phyloP scores from a whole-genome alignment of 1,284 basidiomycete genomes.

The Apiotrichum laibachii region DNA sequence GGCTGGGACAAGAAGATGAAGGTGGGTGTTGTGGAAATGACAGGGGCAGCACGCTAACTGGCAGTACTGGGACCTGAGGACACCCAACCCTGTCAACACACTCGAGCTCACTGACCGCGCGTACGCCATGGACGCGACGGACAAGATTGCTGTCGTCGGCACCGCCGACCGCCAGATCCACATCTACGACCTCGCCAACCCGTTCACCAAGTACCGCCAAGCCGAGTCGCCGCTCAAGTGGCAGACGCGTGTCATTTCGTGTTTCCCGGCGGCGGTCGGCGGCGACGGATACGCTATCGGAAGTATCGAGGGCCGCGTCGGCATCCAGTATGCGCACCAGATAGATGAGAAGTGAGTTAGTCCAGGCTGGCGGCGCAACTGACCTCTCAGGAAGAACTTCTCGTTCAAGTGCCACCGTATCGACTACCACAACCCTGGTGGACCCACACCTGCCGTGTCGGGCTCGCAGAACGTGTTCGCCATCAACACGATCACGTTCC shows the following conservation, averaged over 20 bases:
- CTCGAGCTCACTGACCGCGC: constrained; percentile 83
- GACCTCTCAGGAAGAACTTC: constrained; percentile 69
- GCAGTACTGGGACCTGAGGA: constrained; percentile 88
- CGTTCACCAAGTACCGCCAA: constrained; percentile 48
- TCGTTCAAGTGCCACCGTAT: constrained; percentile 95
- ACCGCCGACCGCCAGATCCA: constrained; percentile 74
- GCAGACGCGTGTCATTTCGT: constrained; percentile 87
- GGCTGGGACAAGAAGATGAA: constrained; percentile 91
- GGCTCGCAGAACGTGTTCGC: constrained; percentile 73
- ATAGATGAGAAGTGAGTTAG: constrained; percentile 31
- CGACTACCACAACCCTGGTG: constrained; percentile 53
- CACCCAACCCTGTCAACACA: constrained; percentile 67
- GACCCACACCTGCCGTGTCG: constrained; percentile 29
- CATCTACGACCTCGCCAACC: constrained; percentile 81
- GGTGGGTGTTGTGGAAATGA: constrained; percentile 56
- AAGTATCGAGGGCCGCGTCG: constrained; percentile 91
- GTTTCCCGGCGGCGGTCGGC: constrained; percentile 61
- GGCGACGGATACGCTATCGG: constrained; percentile 83
- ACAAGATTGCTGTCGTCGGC: constrained; percentile 74
- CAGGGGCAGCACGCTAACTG: constrained; percentile 4
- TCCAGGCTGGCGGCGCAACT: background rate
- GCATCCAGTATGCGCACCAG: constrained; percentile 70
- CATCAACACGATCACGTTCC: constrained; percentile 89
- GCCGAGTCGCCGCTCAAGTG: constrained; percentile 81
- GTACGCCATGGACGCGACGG: constrained; percentile 57